Evolutionary conservation across 1,139 yeast species (phyloP), one percentile per base, ranked within the genome.

Genomic region (Yamadazyma aaseri): DNA sequence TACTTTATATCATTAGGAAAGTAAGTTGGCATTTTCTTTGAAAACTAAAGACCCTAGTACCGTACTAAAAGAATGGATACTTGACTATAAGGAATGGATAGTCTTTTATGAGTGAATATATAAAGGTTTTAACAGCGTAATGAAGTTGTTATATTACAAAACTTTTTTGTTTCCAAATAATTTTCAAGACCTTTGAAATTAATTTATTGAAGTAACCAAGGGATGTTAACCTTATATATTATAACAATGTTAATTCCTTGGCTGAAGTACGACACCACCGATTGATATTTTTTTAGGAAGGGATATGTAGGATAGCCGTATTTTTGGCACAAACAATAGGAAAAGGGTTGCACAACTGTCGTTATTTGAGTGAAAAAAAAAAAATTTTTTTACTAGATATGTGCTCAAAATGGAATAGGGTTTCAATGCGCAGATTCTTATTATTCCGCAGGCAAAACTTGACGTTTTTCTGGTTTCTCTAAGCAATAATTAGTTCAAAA

Each of bases 1-100:
- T 63, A 61, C 35, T 55, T 50, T 32, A 47, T 32, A 31, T 45
- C 49, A 20, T 41, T 42, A 3, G 55, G 47, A 23, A 42, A 49
- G 36, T 45, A 49, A 9, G 56, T 50, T 13, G 56, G 54, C 57
- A 52, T 52, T 20, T 22, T 22, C 12, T 9, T 22, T 22, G 6
- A 22, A 22, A n/a, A 22, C 8, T 8, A n/a, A 22, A 7, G 6
- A 22, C 25, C 25, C n/a, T 22, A 7, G n/a, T 9, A 6, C 8
- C 8, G 6, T 22, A 9, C 6, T 7, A 6, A 18, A 18, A 9
- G 20, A 18, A 18, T 18, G 20, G 9, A 18, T 18, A 6, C 6
- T 9, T 18, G 20, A 18, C 20, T 18, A 18, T n/a, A 18, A 18
- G 6, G 20, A 18, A 18, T 18, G 20, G 9, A 18, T 18, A 18